A percentile compares a stretch with the other conserved stretches of the same genome.
These are phyloP conservation scores for Diaporthe australafricana DNA, from an alignment of 2,329 filamentous ascomycete species.

Conservation along the genomic window DNA sequence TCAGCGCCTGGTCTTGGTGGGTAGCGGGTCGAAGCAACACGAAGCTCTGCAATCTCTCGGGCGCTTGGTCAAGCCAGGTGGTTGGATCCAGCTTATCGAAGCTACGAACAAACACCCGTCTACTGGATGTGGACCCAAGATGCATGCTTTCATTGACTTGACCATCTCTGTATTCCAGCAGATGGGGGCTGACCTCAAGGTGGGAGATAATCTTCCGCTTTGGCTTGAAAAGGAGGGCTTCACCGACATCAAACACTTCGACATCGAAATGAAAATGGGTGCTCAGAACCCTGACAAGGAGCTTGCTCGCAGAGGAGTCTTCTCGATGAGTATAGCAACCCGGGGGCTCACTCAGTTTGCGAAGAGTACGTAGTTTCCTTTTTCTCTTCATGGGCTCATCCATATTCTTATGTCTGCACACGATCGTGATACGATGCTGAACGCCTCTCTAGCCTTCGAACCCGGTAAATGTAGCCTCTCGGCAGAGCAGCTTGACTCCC, in stretches of 20 bases:
- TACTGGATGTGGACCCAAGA: neutral
- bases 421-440: neutral
- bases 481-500: neutral
- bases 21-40: neutral
- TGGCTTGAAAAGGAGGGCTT: neutral
- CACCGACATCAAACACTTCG: neutral
- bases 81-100: conserved; percentile 17
- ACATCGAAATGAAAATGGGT: neutral
- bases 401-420: neutral
- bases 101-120: neutral
- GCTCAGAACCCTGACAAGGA: neutral
- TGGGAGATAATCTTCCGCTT: neutral
- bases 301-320: neutral
- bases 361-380: neutral
- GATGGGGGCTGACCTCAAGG: neutral
- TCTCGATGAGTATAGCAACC: neutral
- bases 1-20: neutral
- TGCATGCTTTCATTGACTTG: neutral
- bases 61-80: conserved; percentile 3
- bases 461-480: neutral
- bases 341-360: neutral
- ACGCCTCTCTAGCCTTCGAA: neutral
- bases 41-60: neutral
- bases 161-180: neutral
- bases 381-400: neutral